Percentiles rank a stretch among this genome's conserved stretches.
Evolutionary conservation across 2,329 filamentous ascomycete genomes (phyloP).

Genomic region (Escovopsis sp.): DNA sequence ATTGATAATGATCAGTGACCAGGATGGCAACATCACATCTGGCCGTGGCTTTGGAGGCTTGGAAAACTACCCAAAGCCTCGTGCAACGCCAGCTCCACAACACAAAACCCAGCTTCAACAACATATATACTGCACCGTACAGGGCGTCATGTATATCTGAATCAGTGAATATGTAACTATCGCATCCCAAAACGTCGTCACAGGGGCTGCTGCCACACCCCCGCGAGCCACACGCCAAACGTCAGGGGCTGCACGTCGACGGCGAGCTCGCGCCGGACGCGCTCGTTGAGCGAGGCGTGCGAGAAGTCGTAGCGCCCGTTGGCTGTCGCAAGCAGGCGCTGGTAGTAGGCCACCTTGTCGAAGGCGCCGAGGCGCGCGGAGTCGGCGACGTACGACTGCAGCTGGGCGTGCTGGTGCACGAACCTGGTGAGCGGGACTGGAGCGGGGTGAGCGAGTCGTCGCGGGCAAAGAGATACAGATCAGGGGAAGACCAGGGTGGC

Average conservation of each 20-base stretch:
- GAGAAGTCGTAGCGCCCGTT: conserved; percentile 53
- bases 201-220: conserved; percentile 9
- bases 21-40: too few relatives aligned
- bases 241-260: conserved; percentile 31
- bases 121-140: too few relatives aligned
- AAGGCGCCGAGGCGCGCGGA: conserved; percentile 33
- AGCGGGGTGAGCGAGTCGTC: too few relatives aligned
- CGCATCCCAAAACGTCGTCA: not conserved
- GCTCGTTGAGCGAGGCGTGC: conserved; percentile 43
- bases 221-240: conserved; percentile 40
- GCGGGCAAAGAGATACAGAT: too few relatives aligned
- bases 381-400: conserved; percentile 24
- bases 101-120: not conserved
- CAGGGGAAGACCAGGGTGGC: too few relatives aligned
- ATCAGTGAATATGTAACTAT: too few relatives aligned
- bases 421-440: conserved; percentile 26
- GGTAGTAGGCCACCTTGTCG: conserved; percentile 37
- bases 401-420: conserved; percentile 24
- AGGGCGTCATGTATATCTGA: too few relatives aligned
- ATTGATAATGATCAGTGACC: too few relatives aligned
- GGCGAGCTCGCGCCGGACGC: conserved; percentile 19
- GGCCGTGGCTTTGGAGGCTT: too few relatives aligned
- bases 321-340: conserved; percentile 51
- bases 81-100: conserved; percentile 6
- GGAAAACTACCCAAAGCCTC: not conserved